Conservation (phyloP, 2,329 filamentous ascomycete genomes). For the Colletotrichum phormii region DNA sequence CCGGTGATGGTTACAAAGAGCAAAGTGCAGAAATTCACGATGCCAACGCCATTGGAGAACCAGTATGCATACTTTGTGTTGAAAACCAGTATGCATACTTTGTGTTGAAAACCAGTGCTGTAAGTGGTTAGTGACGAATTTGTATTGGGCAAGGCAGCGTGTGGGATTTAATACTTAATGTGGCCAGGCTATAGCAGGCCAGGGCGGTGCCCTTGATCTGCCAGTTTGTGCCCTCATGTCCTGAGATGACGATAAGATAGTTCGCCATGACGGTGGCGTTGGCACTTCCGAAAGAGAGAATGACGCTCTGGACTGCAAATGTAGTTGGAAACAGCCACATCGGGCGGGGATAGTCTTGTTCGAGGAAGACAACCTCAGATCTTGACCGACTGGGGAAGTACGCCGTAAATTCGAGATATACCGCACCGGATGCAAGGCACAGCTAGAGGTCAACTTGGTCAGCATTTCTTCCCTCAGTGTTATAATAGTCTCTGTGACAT, state of each 20-base stretch:
- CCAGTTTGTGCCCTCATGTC: conserved; percentile 65
- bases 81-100: conserved; percentile 57
- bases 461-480: neutral
- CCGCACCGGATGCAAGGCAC: conserved; percentile 59
- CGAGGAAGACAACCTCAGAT: conserved; percentile 74
- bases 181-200: conserved; percentile 69
- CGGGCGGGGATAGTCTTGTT: conserved; percentile 74
- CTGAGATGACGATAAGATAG: conserved; percentile 71
- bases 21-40: conserved; percentile 65
- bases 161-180: conserved; percentile 29
- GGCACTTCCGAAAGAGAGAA: conserved; percentile 73
- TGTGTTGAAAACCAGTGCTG: conserved; percentile 52
- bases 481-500: too few species aligned
- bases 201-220: conserved; percentile 75
- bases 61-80: conserved; percentile 68
- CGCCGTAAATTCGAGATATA: conserved; percentile 74
- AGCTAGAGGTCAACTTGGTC: conserved; percentile 55
- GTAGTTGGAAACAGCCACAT: conserved; percentile 72
- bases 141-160: too few species aligned
- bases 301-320: conserved; percentile 72
- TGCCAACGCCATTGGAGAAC: conserved; percentile 66
- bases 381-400: conserved; percentile 76
- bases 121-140: neutral
- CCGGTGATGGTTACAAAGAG: conserved; percentile 17
- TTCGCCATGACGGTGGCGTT: conserved; percentile 71